Base-by-base conservation (phyloP, 176 grass and related monocot species). In the Tuctoria greenei region DNA sequence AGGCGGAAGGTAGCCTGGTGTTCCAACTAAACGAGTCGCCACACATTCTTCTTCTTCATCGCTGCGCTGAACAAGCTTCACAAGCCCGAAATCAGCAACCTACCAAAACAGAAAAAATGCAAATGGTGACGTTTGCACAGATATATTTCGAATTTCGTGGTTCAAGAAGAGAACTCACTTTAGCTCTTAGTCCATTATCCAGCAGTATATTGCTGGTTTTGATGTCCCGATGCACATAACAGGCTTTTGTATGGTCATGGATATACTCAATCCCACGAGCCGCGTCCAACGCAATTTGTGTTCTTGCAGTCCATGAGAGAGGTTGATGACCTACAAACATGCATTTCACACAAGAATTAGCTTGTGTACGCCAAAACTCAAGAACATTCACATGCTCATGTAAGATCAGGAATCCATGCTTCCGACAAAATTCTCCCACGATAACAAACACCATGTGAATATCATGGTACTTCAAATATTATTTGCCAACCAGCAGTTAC, bases 141-240 rank as follows among this genome's bases (percentile, higher is more conserved):
- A 36, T 26, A 74, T 4, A 74, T 3, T 69, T 41, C 7, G 68
- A 69, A 57, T 47, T 74, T 69, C 2, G 16, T 50, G 49, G 11
- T 47, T 47, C n/a, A n/a, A n/a, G 41, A 20, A 47, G 24, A 54
- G 7, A 66, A 65, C 64, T 89, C 36, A 87, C 87, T 76, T 87
- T 93, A 61, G 87, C 90, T 87, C 90, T 66, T 74, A 93, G 74
- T 55, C 81, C 81, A 21, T 70, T 84, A 61, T 93, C 87, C 21
- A 93, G 83, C n/a, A 93, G 81, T 75, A 89, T 93, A 69, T 93
- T 93, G 55, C 77, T 93, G 13, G 90, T 87, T 74, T 93, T 93
- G 51, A 93, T 89, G 77, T 87, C 86, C 11, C 90, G 84, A 40
- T 93, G 90, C 50, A 93, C 84, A 37, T 83, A 93, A 45, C 80